A percentile compares a stretch with the other conserved stretches of the same genome.
phyloP scores from a whole-genome alignment of 1,284 basidiomycete genomes.

The Trametes hirsuta region DNA sequence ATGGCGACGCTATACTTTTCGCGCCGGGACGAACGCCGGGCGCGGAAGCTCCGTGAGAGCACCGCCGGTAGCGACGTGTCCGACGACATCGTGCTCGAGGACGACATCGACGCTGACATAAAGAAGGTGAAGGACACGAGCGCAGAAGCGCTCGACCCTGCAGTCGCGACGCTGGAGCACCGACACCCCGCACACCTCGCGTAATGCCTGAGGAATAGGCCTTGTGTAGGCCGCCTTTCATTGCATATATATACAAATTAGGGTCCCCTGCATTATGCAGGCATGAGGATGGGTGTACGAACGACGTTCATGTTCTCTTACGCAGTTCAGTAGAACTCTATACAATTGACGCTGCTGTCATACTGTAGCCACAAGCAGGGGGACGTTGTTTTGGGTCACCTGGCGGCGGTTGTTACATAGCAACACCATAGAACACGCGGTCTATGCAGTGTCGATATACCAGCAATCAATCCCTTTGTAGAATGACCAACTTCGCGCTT shows the following conservation, averaged over 20 bases:
- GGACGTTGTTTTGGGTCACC: no score
- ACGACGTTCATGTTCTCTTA: background rate
- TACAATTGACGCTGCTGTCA: no score
- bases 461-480: slow-evolving; percentile 35
- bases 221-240: background rate
- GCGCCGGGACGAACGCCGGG: slow-evolving; percentile 34
- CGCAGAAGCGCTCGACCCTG: background rate
- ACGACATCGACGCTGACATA: slow-evolving; percentile 11
- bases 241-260: no score
- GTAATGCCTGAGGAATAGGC: background rate
- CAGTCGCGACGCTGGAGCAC: slow-evolving; percentile 11
- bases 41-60: slow-evolving; percentile 7
- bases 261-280: no score
- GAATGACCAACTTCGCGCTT: slow-evolving; percentile 54
- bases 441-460: background rate
- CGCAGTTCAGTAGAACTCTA: background rate
- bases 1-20: slow-evolving; percentile 33
- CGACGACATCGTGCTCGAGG: slow-evolving; percentile 14
- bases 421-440: background rate
- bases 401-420: no score
- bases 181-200: slow-evolving; percentile 2
- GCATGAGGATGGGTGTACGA: background rate
- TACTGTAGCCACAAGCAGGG: no score
- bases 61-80: slow-evolving; percentile 12
- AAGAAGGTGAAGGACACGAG: slow-evolving; percentile 11